Evolutionary conservation across 2,329 filamentous ascomycete species (phyloP).

Genomic region (Dothideomycetidae sp.): DNA sequence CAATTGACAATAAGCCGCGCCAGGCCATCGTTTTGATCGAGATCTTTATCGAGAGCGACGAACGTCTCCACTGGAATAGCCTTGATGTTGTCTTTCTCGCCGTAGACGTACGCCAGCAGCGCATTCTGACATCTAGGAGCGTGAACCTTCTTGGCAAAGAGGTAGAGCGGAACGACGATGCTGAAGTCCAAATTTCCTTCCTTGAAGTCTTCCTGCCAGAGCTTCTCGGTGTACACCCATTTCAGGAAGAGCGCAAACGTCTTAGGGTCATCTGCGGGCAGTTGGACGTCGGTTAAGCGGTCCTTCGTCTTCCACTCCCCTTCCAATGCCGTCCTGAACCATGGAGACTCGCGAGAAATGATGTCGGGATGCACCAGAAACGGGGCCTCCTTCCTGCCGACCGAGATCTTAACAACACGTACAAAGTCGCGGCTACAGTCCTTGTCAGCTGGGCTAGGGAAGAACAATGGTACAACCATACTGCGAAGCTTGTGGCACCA

Average conservation of each 20-base stretch:
- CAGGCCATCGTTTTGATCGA: background rate
- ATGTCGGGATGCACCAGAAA: background rate
- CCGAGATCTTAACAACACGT: no score
- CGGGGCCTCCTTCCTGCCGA: background rate
- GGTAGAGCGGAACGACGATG: background rate
- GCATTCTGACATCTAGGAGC: background rate
- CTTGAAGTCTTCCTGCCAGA: background rate
- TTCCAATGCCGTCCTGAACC: background rate
- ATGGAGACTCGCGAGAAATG: background rate
- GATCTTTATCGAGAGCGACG: background rate
- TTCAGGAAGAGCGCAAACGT: constrained; percentile 5
- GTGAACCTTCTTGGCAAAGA: background rate
- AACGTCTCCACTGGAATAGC: background rate
- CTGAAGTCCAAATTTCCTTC: background rate
- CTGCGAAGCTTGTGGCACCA: no score
- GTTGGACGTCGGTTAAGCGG: constrained; percentile 1
- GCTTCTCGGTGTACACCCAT: constrained; percentile 5
- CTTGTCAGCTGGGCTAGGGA: no score
- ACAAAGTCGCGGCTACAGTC: no score
- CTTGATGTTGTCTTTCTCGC: background rate
- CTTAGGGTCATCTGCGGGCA: constrained; percentile 8
- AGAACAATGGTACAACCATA: no score
- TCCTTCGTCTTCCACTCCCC: background rate
- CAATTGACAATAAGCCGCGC: no score
- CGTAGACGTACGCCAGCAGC: background rate